Evolutionary conservation across 352 stramenopile genomes (phyloP).

Genomic region (Phytopythium helicoides): DNA sequence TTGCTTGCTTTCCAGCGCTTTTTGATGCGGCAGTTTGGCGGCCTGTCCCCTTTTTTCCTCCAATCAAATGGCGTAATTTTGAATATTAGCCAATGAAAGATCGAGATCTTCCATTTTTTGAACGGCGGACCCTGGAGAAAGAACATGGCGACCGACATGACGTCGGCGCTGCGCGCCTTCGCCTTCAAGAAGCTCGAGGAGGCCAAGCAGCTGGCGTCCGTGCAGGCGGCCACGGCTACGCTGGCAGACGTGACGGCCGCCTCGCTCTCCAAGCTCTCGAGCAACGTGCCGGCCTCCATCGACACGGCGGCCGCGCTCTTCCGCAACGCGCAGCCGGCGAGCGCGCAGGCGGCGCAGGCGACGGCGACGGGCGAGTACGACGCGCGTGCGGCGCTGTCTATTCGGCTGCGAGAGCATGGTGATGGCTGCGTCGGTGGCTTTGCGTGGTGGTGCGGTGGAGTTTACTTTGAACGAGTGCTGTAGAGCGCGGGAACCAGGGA

Average conservation of each 20-base stretch:
- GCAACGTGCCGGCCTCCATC: slow-evolving; percentile 37
- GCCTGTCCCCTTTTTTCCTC: not conserved
- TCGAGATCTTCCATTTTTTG: not conserved
- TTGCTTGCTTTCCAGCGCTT: not conserved
- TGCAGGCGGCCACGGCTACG: slow-evolving; percentile 31
- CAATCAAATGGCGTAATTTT: slow-evolving; percentile 8
- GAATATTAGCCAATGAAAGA: not conserved
- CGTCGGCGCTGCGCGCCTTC: slow-evolving; percentile 63
- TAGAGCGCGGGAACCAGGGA: slow-evolving; percentile 49
- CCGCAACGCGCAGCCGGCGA: slow-evolving; percentile 25
- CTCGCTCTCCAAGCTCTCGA: slow-evolving; percentile 49
- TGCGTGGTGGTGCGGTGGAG: not conserved
- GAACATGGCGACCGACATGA: slow-evolving; percentile 62
- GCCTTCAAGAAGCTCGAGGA: slow-evolving; percentile 76
- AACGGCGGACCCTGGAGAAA: not conserved
- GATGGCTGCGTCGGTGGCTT: not conserved
- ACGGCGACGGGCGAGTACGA: slow-evolving; percentile 12
- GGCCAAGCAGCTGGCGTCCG: slow-evolving; percentile 57
- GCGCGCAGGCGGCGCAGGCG: slow-evolving; percentile 9
- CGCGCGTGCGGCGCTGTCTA: slow-evolving; percentile 22
- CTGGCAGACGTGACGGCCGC: slow-evolving; percentile 31
- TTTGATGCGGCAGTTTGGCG: not conserved
- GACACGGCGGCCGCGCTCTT: slow-evolving; percentile 18
- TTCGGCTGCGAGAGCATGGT: not conserved
- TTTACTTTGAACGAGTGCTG: not conserved